These are phyloP conservation scores for Elsinoe ampelina DNA, from an alignment of 2,329 filamentous ascomycete species.

Conservation along the genomic window DNA sequence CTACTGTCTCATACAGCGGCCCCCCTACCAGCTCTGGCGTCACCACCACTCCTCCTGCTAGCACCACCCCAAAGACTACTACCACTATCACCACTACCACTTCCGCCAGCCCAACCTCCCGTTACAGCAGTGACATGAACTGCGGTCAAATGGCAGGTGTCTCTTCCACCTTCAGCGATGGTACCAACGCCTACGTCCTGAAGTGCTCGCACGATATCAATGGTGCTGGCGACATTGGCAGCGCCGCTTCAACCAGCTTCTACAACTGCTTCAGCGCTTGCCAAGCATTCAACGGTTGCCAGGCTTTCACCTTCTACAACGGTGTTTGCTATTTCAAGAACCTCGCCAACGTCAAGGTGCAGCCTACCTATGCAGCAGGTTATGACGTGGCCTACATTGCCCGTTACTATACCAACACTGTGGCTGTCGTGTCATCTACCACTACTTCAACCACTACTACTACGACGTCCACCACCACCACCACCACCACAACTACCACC, in stretches of 20 bases:
- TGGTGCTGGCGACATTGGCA: slow-evolving; percentile 13
- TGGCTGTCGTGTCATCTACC: background rate
- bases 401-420: slow-evolving; percentile 2
- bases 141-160: background rate
- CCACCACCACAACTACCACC: background rate
- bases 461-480: background rate
- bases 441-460: background rate
- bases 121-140: slow-evolving; percentile 4
- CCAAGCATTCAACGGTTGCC: slow-evolving; percentile 11
- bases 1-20: slow-evolving; percentile 5
- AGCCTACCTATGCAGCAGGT: background rate
- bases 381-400: background rate
- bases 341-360: background rate
- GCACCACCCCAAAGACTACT: background rate
- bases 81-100: background rate
- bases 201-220: background rate
- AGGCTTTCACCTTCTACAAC: slow-evolving; percentile 13
- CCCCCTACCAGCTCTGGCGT: background rate
- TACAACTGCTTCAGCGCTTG: slow-evolving; percentile 16
- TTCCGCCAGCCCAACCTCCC: background rate
- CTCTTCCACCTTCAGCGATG: background rate
- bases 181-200: slow-evolving; percentile 4
- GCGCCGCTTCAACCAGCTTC: slow-evolving; percentile 10
- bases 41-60: background rate
- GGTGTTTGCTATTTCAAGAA: slow-evolving; percentile 9